Evolutionary conservation across 2,329 filamentous ascomycete species (phyloP).

Genomic region (Pestalotiopsis sp.): DNA sequence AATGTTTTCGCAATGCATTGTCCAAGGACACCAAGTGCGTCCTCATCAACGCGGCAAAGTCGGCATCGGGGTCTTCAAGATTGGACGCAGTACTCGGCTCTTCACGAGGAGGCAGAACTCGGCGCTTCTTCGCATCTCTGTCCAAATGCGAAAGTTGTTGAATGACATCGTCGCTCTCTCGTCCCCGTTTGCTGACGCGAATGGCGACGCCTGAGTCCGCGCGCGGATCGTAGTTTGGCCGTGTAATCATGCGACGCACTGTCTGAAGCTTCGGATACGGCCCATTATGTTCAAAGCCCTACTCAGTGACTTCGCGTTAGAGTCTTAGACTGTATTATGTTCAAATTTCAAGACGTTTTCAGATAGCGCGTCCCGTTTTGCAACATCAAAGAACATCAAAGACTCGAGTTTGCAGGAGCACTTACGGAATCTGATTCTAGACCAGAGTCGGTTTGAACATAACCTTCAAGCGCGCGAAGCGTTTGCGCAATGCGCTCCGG

Average conservation of each 20-base stretch:
- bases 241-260: background rate
- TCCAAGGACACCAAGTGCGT: constrained; percentile 27
- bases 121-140: constrained; percentile 28
- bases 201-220: constrained; percentile 13
- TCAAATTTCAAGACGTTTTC: too few species aligned
- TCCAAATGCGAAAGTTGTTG: constrained; percentile 23
- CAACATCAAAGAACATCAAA: too few species aligned
- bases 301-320: too few species aligned
- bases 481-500: constrained; percentile 23
- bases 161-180: constrained; percentile 25
- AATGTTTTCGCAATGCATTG: constrained; percentile 25
- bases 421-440: too few species aligned
- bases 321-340: too few species aligned
- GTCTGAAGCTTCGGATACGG: background rate
- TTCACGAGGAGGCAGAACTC: constrained; percentile 29
- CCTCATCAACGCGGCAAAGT: constrained; percentile 27
- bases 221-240: too few species aligned
- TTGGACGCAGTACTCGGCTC: constrained; percentile 17
- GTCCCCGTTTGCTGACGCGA: constrained; percentile 26
- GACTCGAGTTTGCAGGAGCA: too few species aligned
- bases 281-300: too few species aligned
- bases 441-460: constrained; percentile 27
- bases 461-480: constrained; percentile 1
- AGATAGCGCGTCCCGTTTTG: too few species aligned
- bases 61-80: constrained; percentile 13